Percentiles rank a stretch among this genome's conserved stretches.
These are phyloP conservation scores for Diaporthe vaccinii DNA, from an alignment of 2,329 filamentous ascomycete genomes.

Conservation along the genomic window DNA sequence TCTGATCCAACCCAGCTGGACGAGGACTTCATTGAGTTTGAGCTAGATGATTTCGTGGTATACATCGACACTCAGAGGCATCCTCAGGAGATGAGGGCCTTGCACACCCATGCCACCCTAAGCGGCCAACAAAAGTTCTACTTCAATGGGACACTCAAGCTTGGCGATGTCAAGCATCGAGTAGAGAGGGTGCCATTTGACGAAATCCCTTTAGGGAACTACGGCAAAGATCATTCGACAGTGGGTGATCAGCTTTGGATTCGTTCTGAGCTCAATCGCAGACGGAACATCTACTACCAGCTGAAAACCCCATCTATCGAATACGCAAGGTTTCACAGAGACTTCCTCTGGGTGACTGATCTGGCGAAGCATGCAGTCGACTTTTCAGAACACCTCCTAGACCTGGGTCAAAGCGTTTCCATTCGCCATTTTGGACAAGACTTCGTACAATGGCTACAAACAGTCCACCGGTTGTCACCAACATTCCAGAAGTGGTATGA, in stretches of 20 bases:
- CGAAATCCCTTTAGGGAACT: slow-evolving; percentile 75
- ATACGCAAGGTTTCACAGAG: slow-evolving; percentile 72
- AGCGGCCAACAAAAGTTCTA: slow-evolving; percentile 56
- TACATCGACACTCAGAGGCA: slow-evolving; percentile 60
- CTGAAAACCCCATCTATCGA: slow-evolving; percentile 68
- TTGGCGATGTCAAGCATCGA: slow-evolving; percentile 59
- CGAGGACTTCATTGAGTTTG: slow-evolving; percentile 60
- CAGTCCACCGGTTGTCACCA: slow-evolving; percentile 56
- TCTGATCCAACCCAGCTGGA: slow-evolving; percentile 37
- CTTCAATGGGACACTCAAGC: slow-evolving; percentile 72
- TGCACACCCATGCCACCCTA: slow-evolving; percentile 64
- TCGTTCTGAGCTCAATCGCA: slow-evolving; percentile 62
- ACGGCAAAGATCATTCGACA: slow-evolving; percentile 64
- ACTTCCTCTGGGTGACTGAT: slow-evolving; percentile 79
- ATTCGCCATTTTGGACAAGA: slow-evolving; percentile 68
- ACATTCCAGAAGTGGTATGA: slow-evolving; percentile 68
- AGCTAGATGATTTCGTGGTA: slow-evolving; percentile 70
- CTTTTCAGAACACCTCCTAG: slow-evolving; percentile 62
- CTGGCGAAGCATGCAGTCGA: slow-evolving; percentile 81
- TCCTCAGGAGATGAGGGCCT: slow-evolving; percentile 64
- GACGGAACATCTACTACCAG: slow-evolving; percentile 71
- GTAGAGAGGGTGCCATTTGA: slow-evolving; percentile 70
- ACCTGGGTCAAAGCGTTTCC: slow-evolving; percentile 53
- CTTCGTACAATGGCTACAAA: slow-evolving; percentile 71
- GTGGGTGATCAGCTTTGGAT: slow-evolving; percentile 74